These are phyloP conservation scores for Pichia exigua DNA, from an alignment of 805 yeast species.

Conservation along the genomic window DNA sequence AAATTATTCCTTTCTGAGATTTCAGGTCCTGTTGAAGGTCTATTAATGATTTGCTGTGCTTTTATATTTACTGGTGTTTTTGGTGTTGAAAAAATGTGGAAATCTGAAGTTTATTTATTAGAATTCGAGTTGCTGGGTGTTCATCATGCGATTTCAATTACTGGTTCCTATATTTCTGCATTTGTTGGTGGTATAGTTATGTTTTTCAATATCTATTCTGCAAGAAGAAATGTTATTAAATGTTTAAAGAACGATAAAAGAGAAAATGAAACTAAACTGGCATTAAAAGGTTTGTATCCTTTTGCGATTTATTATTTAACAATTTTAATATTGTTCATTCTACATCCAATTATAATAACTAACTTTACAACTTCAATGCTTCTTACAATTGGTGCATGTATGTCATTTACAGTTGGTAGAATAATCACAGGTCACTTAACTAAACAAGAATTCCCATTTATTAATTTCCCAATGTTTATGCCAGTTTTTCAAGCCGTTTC, in stretches of 20 bases:
- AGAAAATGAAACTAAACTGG: constrained; percentile 28
- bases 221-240: constrained; percentile 49
- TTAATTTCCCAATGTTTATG: constrained; percentile 62
- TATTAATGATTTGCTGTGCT: constrained; percentile 49
- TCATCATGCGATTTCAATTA: constrained; percentile 1
- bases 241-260: constrained; percentile 33
- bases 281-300: constrained; percentile 42
- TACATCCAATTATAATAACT: constrained; percentile 45
- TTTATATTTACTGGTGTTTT: constrained; percentile 55
- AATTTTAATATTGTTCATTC: constrained; percentile 38
- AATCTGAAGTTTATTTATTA: constrained; percentile 21
- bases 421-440: constrained; percentile 85
- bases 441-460: constrained; percentile 63
- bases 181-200: constrained; percentile 46
- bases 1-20: constrained; percentile 66
- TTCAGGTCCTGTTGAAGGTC: constrained; percentile 96
- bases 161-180: constrained; percentile 37
- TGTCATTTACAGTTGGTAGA: constrained; percentile 86
- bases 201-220: constrained; percentile 60
- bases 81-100: constrained; percentile 65
- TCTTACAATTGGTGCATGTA: constrained; percentile 61
- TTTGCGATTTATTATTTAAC: constrained; percentile 48
- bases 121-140: constrained; percentile 13
- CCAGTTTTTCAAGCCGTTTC: constrained; percentile 44
- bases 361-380: constrained; percentile 47